Evolutionary conservation across 495 filamentous ascomycete genomes (phyloP), one percentile per base, ranked within the genome.

Genomic region (Aspergillus incahuasiensis): DNA sequence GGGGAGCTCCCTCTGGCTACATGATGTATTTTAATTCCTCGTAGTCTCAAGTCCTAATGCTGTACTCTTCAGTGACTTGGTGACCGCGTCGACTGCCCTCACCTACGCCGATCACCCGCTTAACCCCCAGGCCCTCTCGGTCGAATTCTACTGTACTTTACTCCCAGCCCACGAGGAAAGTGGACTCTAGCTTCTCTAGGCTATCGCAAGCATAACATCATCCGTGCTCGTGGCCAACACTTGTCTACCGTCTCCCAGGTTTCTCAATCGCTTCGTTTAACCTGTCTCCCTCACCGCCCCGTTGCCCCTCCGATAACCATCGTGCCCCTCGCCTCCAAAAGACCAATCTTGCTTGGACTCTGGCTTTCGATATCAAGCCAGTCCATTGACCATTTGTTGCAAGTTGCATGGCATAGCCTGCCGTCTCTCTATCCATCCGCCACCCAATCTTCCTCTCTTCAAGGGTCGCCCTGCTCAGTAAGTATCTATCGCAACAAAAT

Each of bases 351-450:
- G 38, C 38, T 8, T 9, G 38, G 15, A 18, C 24, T 47, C 15
- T 28, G n/a, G 1, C 5, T 53, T 20, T 46, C 35, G n/a, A 20
- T 30, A 34, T 43, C 45, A 13, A 49, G 16, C 18, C 13, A 6
- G 12, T 30, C 19, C 19, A 39, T 50, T 50, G 48, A 39, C 19
- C 21, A 2, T 7, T 43, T 39, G 3, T 9, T 42, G 28, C 41
- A 8, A 15, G 47, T 15, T 64, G 48, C 58, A 69, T 68, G 70
- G 67, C 63, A 34, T 63, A 58, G 43, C 22, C 54, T 47, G 46
- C 40, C 41, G 15, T 5, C 35, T 48, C 24, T 19, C 12, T 45
- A 48, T 21, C 44, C 32, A 7, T 39, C 20, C 34, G 5, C 24
- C 25, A 19, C 40, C 7, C 20, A n/a, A 16, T 30, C 46, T 28